Base-by-base conservation (phyloP, 177 flowering plant species). In the Tripterygium wilfordii region DNA sequence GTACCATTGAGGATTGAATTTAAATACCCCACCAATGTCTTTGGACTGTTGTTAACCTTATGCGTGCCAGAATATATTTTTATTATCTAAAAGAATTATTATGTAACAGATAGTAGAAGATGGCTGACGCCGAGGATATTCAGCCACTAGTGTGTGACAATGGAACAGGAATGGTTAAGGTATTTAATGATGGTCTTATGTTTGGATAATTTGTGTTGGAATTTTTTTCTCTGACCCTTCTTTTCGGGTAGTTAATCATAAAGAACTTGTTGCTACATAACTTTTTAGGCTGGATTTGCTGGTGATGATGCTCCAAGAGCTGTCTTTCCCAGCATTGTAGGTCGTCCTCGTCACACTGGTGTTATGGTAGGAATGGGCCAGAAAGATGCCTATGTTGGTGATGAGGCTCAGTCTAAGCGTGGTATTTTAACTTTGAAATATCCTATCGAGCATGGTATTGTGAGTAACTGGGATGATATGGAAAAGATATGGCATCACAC, bases 301-400 rank as follows among this genome's bases (percentile, higher is more conserved):
- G 84, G 84, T 45, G 83, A 78, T 75, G 83, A 78, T 70, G 83
- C 83, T 44, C 83, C 83, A 39, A 39, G 83, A 18, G 83, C 83
- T 37, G 83, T 78, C 25, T 78, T 78, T 36, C 83, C 83, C n/a
- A 78, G 83, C 53, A 78, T 78, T 50, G 80, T 78, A 20, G 83
- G 83, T 19, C 75, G 83, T 12, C 79, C 83, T 8, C 77, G 82
- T 46, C 81, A 72, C 57, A 76, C 81, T 24, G 81, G 82, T 53
- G 82, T 74, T 58, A 77, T 77, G 83, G 83, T 77, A 45, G 83
- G 83, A 5, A 77, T 77, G 83, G 83, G 83, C 42, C 83, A 77
- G 61, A 77, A 77, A 40, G 81, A 76, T 61, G 78, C 81, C 2
- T 74, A 74, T 57, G 82, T 77, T 39, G 82, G 82, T 39, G 83